phyloP scores from a whole-genome alignment of 495 filamentous ascomycete species.

The Daldinia grandis region DNA sequence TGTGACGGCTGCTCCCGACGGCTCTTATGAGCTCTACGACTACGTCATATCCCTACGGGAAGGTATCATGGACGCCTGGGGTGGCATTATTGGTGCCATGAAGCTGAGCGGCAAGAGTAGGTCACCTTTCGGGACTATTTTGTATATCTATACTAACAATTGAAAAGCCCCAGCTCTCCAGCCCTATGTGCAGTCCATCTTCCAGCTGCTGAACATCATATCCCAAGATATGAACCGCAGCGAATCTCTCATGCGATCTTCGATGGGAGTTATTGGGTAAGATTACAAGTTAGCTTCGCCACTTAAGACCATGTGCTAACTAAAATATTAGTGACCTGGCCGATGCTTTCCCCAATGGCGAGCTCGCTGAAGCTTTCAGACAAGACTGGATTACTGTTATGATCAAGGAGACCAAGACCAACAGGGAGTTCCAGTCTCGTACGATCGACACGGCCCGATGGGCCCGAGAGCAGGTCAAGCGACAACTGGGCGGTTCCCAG shows the following conservation, averaged over 20 bases:
- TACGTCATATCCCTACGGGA: slow-evolving; percentile 94
- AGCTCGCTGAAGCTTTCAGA: slow-evolving; percentile 83
- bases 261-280: slow-evolving; percentile 97
- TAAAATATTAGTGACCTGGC: slow-evolving; percentile 77
- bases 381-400: slow-evolving; percentile 87
- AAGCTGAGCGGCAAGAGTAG: slow-evolving; percentile 79
- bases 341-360: slow-evolving; percentile 90
- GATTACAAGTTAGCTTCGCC: slow-evolving; percentile 36
- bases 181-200: slow-evolving; percentile 85
- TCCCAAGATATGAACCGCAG: slow-evolving; percentile 84
- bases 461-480: slow-evolving; percentile 97
- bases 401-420: slow-evolving; percentile 85
- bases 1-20: slow-evolving; percentile 75
- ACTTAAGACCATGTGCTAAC: slow-evolving; percentile 48
- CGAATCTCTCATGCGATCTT: slow-evolving; percentile 87
- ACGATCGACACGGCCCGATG: slow-evolving; percentile 95
- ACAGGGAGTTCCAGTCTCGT: slow-evolving; percentile 80
- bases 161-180: slow-evolving; percentile 70
- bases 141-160: slow-evolving; percentile 32
- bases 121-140: slow-evolving; percentile 35
- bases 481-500: slow-evolving; percentile 71
- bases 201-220: slow-evolving; percentile 84
- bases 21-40: slow-evolving; percentile 89
- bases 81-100: slow-evolving; percentile 92
- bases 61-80: slow-evolving; percentile 99